phyloP scores from a whole-genome alignment of 202 grass and related monocot genomes.

The Hordeum pubiflorum region DNA sequence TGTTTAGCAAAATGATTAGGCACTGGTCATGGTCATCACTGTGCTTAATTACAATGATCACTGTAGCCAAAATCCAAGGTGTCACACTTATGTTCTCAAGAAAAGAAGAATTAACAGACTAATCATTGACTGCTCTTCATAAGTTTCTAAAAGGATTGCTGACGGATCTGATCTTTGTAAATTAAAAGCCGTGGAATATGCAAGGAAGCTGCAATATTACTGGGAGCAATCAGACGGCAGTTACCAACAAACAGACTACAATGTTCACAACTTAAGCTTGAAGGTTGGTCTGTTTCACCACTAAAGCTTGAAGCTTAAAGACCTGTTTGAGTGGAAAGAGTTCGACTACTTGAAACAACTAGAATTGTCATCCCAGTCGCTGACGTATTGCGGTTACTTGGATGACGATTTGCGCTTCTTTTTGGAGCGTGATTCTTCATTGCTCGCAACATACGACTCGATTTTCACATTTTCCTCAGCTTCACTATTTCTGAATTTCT shows the following conservation, averaged over 20 bases:
- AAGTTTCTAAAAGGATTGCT: not conserved
- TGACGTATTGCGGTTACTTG: conserved; percentile 12
- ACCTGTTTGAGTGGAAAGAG: not conserved
- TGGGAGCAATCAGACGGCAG: not conserved
- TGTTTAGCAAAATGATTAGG: no score
- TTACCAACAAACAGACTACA: not conserved
- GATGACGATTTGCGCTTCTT: conserved; percentile 58
- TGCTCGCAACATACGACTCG: conserved; percentile 67
- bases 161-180: not conserved
- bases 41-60: no score
- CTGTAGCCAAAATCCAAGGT: no score
- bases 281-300: not conserved
- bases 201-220: not conserved
- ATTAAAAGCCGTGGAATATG: not conserved
- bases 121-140: no score
- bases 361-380: not conserved
- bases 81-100: no score
- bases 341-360: not conserved
- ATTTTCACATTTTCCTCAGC: conserved; percentile 51
- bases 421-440: conserved; percentile 41
- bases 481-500: conserved; percentile 60
- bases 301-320: not conserved
- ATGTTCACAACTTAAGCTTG: not conserved
- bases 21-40: no score
- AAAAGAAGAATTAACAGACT: no score